These are phyloP conservation scores for Coniochaeta pulveracea DNA, from an alignment of 2,329 filamentous ascomycete species.

Conservation along the genomic window DNA sequence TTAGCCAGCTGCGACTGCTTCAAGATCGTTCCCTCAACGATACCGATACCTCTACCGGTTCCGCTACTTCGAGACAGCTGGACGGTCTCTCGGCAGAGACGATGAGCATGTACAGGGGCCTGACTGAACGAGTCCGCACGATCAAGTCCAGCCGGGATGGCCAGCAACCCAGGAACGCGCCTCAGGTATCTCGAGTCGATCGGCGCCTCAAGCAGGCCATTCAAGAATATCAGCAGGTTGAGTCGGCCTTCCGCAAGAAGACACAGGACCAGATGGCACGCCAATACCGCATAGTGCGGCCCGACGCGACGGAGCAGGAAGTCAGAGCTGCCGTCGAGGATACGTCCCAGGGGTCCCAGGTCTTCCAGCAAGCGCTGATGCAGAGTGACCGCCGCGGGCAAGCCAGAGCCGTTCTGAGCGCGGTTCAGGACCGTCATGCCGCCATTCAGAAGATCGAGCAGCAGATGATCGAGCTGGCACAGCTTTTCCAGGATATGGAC, in stretches of 20 bases:
- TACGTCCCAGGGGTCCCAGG: constrained; percentile 57
- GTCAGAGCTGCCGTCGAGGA: constrained; percentile 68
- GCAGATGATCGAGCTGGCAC: constrained; percentile 76
- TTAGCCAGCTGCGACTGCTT: constrained; percentile 59
- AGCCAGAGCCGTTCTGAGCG: constrained; percentile 65
- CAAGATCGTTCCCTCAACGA: constrained; percentile 65
- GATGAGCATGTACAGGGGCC: constrained; percentile 69
- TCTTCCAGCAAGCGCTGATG: constrained; percentile 82
- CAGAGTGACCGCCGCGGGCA: constrained; percentile 72
- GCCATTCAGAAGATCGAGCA: constrained; percentile 87
- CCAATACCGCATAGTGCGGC: constrained; percentile 81
- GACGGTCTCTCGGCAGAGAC: constrained; percentile 67
- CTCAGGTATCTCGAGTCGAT: constrained; percentile 74
- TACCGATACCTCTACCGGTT: constrained; percentile 58
- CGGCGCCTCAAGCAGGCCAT: constrained; percentile 71
- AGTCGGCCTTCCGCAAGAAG: constrained; percentile 69
- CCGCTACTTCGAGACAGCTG: constrained; percentile 56
- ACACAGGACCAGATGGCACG: constrained; percentile 75
- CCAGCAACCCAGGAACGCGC: constrained; percentile 58
- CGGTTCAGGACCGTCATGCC: constrained; percentile 72
- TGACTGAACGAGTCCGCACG: constrained; percentile 68
- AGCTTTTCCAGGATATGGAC: constrained; percentile 86
- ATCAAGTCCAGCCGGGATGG: constrained; percentile 77
- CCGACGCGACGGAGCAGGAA: constrained; percentile 69
- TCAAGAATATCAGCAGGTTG: constrained; percentile 68